Conservation (phyloP, 257 asterid species). For the Linderniella brevidens region DNA sequence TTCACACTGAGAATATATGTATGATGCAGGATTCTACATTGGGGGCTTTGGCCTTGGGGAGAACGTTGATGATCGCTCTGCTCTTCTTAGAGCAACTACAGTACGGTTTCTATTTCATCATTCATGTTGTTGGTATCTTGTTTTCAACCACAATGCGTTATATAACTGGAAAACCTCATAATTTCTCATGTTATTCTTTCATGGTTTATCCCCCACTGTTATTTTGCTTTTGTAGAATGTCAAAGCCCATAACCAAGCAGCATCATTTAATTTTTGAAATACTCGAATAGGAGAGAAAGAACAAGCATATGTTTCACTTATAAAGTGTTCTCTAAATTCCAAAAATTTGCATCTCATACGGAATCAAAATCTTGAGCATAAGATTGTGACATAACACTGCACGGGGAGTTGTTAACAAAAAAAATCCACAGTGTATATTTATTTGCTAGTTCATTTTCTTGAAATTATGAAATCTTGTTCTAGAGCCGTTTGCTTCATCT, state of each 20-base stretch:
- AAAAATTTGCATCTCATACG: too few relatives aligned
- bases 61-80: constrained; percentile 64
- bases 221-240: too few relatives aligned
- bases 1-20: too few relatives aligned
- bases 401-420: too few relatives aligned
- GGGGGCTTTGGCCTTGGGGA: constrained; percentile 94
- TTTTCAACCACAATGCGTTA: neutral
- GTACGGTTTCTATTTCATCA: constrained; percentile 26
- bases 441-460: neutral
- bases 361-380: too few relatives aligned
- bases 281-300: too few relatives aligned
- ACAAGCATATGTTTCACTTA: too few relatives aligned
- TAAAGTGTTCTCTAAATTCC: too few relatives aligned
- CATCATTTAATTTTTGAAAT: too few relatives aligned
- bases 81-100: constrained; percentile 52
- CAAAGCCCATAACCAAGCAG: too few relatives aligned
- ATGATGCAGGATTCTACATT: constrained; percentile 61
- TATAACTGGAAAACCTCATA: neutral
- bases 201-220: too few relatives aligned
- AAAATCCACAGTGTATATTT: neutral
- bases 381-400: too few relatives aligned
- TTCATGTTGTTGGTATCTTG: constrained; percentile 1
- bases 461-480: neutral
- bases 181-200: constrained; percentile 1
- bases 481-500: constrained; percentile 4